A percentile compares a stretch with the other conserved stretches of the same genome.
Evolutionary conservation across 2,329 filamentous ascomycete genomes (phyloP).

Genomic region (Cladosporium sp.): DNA sequence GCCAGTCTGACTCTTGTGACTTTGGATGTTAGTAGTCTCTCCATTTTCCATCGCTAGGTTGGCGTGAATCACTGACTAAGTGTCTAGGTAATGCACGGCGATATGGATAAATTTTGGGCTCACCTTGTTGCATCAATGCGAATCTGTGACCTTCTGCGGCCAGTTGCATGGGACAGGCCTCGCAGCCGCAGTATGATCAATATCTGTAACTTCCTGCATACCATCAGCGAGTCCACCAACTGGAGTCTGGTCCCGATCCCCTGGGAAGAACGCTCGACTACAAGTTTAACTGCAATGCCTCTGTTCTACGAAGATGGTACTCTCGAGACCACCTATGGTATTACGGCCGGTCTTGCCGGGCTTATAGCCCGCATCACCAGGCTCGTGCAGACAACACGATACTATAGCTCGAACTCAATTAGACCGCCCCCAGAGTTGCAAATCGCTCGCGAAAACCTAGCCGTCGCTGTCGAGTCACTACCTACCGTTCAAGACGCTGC

Average conservation of each 20-base stretch:
- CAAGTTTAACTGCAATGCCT: not conserved
- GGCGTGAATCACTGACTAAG: not conserved
- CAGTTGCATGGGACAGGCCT: not conserved
- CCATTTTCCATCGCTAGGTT: not conserved
- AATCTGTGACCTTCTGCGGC: not conserved
- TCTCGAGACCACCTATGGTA: conserved; percentile 1
- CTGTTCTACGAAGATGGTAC: not conserved
- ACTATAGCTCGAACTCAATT: not conserved
- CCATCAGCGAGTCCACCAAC: conserved; percentile 7
- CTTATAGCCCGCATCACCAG: not conserved
- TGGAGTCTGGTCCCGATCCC: not conserved
- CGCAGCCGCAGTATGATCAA: conserved; percentile 1
- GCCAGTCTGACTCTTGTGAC: not conserved
- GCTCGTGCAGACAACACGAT: not conserved
- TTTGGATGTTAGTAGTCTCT: not conserved
- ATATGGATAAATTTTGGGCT: not conserved
- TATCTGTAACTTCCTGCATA: not conserved
- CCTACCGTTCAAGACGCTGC: not conserved
- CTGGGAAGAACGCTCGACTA: not conserved
- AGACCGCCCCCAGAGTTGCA: not conserved
- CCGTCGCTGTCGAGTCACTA: not conserved
- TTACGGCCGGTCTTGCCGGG: not conserved
- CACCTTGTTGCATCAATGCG: not conserved
- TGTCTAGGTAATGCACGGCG: not conserved
- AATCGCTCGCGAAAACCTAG: not conserved